Evolutionary conservation across 805 yeast species (phyloP).

Genomic region (Myxozyma geophila): DNA sequence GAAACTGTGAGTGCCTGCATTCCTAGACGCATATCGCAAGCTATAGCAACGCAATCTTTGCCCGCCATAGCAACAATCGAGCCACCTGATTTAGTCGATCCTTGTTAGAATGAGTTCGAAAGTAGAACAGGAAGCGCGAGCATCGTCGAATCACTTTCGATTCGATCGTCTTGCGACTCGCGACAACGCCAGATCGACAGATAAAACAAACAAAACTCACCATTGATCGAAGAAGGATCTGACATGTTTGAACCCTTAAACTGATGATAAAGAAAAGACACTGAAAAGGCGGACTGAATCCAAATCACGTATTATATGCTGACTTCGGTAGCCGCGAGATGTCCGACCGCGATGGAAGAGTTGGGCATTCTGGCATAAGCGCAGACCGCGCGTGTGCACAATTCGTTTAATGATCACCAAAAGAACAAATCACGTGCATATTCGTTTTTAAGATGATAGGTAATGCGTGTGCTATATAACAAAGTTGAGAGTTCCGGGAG

Average conservation of each 20-base stretch:
- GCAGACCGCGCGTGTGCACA: slow-evolving; percentile 1
- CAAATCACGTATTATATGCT: neutral
- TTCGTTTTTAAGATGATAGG: neutral
- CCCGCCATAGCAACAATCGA: slow-evolving; percentile 98
- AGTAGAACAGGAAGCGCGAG: neutral
- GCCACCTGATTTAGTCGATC: slow-evolving; percentile 61
- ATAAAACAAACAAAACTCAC: slow-evolving; percentile 11
- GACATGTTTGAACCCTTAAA: slow-evolving; percentile 18
- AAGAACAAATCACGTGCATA: neutral
- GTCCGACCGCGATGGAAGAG: slow-evolving; percentile 22
- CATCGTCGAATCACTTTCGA: neutral
- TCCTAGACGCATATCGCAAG: slow-evolving; percentile 92
- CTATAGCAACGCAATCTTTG: slow-evolving; percentile 97
- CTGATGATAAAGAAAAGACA: neutral
- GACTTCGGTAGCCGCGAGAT: slow-evolving; percentile 12
- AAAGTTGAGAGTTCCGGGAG: neutral
- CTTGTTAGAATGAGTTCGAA: neutral
- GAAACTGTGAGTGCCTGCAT: slow-evolving; percentile 90
- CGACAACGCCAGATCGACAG: neutral
- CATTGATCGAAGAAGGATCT: slow-evolving; percentile 33
- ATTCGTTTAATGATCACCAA: neutral
- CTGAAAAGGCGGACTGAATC: neutral
- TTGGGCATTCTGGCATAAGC: neutral
- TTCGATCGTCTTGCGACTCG: neutral
- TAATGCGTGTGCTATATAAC: neutral